These are phyloP conservation scores for Penicillium longicatenatum DNA, from an alignment of 495 filamentous ascomycete species.

Conservation along the genomic window DNA sequence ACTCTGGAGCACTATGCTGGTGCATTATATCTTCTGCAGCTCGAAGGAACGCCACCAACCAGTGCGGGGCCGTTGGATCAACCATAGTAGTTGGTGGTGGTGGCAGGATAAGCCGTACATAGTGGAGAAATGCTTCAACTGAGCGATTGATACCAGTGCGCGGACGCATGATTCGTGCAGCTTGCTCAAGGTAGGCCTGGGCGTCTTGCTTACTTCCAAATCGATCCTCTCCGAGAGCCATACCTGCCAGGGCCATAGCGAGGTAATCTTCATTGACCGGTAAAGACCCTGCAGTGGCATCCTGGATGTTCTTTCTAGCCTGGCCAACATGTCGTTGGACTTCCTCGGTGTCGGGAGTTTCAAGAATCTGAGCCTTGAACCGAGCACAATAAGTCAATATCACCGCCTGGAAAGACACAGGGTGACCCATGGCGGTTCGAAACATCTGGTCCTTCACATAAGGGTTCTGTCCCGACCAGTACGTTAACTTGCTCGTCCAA, in stretches of 20 bases:
- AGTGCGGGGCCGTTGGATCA: constrained; percentile 24
- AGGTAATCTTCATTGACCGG: constrained; percentile 32
- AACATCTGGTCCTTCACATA: constrained; percentile 43
- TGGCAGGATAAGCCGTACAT: constrained; percentile 38
- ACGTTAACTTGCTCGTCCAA: constrained; percentile 41
- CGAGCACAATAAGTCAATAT: constrained; percentile 45
- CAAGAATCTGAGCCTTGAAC: constrained; percentile 36
- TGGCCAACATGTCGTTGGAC: constrained; percentile 30
- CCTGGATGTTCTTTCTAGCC: constrained; percentile 28
- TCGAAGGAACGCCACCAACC: constrained; percentile 42
- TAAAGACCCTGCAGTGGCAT: constrained; percentile 22
- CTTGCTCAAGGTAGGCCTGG: constrained; percentile 32
- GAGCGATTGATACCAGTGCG: constrained; percentile 27
- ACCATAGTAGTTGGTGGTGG: constrained; percentile 22
- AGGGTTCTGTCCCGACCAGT: constrained; percentile 49
- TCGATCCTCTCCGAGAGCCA: constrained; percentile 47
- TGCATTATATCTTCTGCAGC: constrained; percentile 41
- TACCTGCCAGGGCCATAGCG: constrained; percentile 38
- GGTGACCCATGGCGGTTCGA: constrained; percentile 38
- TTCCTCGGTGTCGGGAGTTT: constrained; percentile 22
- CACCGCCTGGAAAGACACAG: constrained; percentile 39
- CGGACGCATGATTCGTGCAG: constrained; percentile 35
- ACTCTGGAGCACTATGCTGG: constrained; percentile 31
- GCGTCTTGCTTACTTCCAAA: constrained; percentile 38
- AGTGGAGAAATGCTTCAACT: constrained; percentile 42